These are phyloP conservation scores for Oryza brachyantha DNA, from an alignment of 176 grass and related monocot genomes.

Conservation along the genomic window DNA sequence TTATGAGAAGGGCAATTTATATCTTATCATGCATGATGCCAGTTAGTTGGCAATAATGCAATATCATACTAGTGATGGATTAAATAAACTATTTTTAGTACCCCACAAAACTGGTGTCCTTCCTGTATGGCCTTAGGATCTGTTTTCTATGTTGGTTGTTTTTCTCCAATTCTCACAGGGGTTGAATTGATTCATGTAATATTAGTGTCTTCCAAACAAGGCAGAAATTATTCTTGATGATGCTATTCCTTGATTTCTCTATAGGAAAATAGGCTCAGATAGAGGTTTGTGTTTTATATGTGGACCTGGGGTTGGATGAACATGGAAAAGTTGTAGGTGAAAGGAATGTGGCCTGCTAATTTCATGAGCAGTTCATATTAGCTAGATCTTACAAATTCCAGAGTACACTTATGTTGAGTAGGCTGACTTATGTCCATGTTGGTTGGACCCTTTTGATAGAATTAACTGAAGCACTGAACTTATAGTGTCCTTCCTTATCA, in stretches of 20 bases:
- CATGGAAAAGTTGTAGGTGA: background rate
- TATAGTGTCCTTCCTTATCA: background rate
- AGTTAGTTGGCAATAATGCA: background rate
- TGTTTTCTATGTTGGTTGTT: background rate
- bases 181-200: background rate
- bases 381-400: background rate
- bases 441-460: background rate
- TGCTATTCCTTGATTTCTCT: background rate
- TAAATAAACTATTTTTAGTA: too few relatives aligned
- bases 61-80: background rate
- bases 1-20: background rate
- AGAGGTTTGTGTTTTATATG: background rate
- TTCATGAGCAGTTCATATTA: background rate
- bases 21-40: background rate
- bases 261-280: background rate
- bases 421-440: background rate
- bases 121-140: background rate
- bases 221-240: background rate
- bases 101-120: too few relatives aligned
- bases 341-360: background rate
- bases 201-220: background rate
- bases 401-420: background rate
- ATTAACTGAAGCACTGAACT: background rate
- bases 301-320: background rate
- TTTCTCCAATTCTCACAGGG: background rate